Base-by-base conservation (phyloP, 2,329 filamentous ascomycete species). In the Botrytis aclada region DNA sequence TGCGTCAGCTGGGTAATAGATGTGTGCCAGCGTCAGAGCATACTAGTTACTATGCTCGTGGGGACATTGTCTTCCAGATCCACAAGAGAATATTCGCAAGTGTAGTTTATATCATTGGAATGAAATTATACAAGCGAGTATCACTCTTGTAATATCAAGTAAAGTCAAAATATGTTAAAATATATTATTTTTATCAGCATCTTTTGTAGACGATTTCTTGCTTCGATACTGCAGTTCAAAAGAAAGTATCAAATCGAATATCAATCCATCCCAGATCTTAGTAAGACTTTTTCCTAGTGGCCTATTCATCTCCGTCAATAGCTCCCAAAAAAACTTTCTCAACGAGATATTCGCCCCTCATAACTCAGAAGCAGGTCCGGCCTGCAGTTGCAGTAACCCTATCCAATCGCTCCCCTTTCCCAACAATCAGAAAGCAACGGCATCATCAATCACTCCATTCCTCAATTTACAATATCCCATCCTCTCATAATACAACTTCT, bases 261-360 rank as follows among this genome's bases (percentile, higher is more conserved):
- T 51, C 45, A 20, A 14, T 20, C 22, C 20, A 41, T 1, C 32
- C 43, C 4, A 51, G 1, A 54, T n/a, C 64, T 9, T 8, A 39
- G 22, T n/a, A 47, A 34, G 18, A 18, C 1, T 1, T 29, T 65
- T 18, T 20, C 3, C 25, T 12, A 5, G 1, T 20, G 4, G 4
- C 4, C 37, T 18, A 43, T 20, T 34, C 7, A 10, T 16, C 3
- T 25, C 22, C 37, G 1, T 3, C 10, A 0, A 16, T 14, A 1
- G 3, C 60, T 9, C 6, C 0, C 25, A 10, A 20, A n/a, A 3
- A n/a, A n/a, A n/a, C n/a, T 16, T 41, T 22, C 3, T 8, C 25
- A 4, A 3, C 25, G 3, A 9, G 32, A n/a, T 18, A 12, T 4
- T 10, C 3, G 10, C 10, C 37, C 6, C 10, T 3, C 22, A 20